Percentiles rank a stretch among this genome's conserved stretches.
Evolutionary conservation across 2,329 filamentous ascomycete species (phyloP).

Genomic region (Phaeosphaeria sp.): DNA sequence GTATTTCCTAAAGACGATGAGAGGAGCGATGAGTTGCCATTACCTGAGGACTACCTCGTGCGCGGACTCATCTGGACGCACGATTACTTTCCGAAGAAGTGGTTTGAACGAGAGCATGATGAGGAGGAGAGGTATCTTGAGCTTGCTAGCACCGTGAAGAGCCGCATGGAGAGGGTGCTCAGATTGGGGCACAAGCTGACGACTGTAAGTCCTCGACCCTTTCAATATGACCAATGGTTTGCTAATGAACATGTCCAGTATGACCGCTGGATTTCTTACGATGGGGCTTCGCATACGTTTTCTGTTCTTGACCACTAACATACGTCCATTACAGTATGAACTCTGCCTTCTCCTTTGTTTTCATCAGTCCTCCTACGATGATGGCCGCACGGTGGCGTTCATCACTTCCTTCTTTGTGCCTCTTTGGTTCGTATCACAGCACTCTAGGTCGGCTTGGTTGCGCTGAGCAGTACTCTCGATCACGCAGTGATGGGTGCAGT

Average conservation of each 20-base stretch:
- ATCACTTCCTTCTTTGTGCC: too few species aligned
- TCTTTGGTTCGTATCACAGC: too few species aligned
- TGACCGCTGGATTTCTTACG: slow-evolving; percentile 40
- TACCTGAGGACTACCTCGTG: slow-evolving; percentile 74
- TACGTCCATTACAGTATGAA: not conserved
- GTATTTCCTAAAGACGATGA: slow-evolving; percentile 57
- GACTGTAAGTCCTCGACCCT: slow-evolving; percentile 27
- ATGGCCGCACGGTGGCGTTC: too few species aligned
- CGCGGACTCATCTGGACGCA: slow-evolving; percentile 68
- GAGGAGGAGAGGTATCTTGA: slow-evolving; percentile 74
- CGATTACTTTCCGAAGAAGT: slow-evolving; percentile 64
- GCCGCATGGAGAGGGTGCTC: too few species aligned
- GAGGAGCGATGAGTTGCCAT: slow-evolving; percentile 55
- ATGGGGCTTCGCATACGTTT: slow-evolving; percentile 34
- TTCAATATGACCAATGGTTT: not conserved
- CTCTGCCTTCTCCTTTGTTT: not conserved
- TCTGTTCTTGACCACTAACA: slow-evolving; percentile 18
- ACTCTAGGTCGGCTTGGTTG: too few species aligned
- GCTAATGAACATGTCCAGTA: slow-evolving; percentile 28
- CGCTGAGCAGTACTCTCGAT: too few species aligned
- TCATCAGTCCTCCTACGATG: too few species aligned
- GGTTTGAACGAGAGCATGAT: slow-evolving; percentile 68
- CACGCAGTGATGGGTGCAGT: too few species aligned
- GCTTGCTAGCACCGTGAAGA: slow-evolving; percentile 62
- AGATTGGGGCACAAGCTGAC: slow-evolving; percentile 61